phyloP scores from a whole-genome alignment of 106 monocot species.

The Allium cepa region DNA sequence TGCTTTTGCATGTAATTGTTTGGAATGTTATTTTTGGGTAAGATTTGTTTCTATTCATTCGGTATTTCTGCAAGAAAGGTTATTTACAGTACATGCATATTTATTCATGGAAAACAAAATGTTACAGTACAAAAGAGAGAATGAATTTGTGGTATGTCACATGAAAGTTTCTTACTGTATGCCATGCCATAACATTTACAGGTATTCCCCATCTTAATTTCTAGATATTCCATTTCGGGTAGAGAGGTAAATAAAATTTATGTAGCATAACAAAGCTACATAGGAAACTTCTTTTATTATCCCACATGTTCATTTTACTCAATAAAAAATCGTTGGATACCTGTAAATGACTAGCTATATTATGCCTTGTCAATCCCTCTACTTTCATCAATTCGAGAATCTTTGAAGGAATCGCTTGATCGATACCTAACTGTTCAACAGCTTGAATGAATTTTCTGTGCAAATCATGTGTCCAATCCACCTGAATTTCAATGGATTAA shows the following conservation, averaged over 20 bases:
- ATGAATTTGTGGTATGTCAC: too few relatives aligned
- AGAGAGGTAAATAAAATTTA: too few relatives aligned
- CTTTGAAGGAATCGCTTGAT: conserved; percentile 90
- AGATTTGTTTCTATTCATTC: conserved; percentile 55
- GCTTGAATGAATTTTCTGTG: conserved; percentile 70
- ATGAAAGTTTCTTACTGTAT: too few relatives aligned
- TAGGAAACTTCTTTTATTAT: too few relatives aligned
- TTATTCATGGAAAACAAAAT: too few relatives aligned
- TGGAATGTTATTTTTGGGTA: conserved; percentile 38
- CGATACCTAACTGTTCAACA: conserved; percentile 73
- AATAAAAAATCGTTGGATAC: conserved; percentile 9
- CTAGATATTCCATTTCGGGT: too few relatives aligned
- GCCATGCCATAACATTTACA: too few relatives aligned
- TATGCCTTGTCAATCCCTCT: conserved; percentile 89
- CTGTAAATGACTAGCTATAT: conserved; percentile 91
- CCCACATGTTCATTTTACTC: too few relatives aligned
- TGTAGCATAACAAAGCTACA: too few relatives aligned
- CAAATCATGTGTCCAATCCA: conserved; percentile 88
- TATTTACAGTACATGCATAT: neutral
- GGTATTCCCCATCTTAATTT: too few relatives aligned
- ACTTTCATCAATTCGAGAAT: conserved; percentile 90
- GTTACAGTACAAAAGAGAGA: too few relatives aligned
- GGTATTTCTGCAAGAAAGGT: conserved; percentile 59
- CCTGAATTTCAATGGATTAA: conserved; percentile 17
- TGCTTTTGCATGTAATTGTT: conserved; percentile 38